Evolutionary conservation across 2,329 filamentous ascomycete species (phyloP).

Genomic region (Cordyceps farinosa): DNA sequence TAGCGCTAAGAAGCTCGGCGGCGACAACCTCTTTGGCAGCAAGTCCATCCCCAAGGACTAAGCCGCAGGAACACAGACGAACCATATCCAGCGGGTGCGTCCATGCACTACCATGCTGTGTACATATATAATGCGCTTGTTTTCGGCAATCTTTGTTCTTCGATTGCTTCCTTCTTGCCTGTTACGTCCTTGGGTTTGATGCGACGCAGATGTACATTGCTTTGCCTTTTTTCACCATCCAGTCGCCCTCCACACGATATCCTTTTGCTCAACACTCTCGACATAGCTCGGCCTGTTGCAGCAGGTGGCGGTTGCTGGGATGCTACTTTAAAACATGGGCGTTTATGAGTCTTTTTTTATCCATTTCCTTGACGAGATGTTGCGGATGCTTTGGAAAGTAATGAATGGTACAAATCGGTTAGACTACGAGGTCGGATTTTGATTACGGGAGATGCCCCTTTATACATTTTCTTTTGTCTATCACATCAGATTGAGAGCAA

Average conservation of each 20-base stretch:
- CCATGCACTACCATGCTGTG: neutral
- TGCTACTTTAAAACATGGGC: neutral
- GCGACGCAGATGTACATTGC: slow-evolving; percentile 7
- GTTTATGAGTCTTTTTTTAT: neutral
- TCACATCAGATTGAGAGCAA: slow-evolving; percentile 15
- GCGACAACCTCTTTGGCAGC: slow-evolving; percentile 41
- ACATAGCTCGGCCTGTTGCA: neutral
- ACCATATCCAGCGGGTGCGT: neutral
- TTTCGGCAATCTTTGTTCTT: neutral
- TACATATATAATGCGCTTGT: slow-evolving; percentile 14
- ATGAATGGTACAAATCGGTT: slow-evolving; percentile 3
- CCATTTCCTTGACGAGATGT: neutral
- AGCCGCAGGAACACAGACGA: neutral
- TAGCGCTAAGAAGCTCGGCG: slow-evolving; percentile 58
- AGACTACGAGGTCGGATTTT: neutral
- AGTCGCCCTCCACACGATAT: neutral
- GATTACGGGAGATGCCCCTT: neutral
- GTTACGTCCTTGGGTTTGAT: slow-evolving; percentile 13
- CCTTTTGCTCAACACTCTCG: neutral
- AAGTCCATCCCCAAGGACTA: slow-evolving; percentile 33
- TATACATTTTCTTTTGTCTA: slow-evolving; percentile 15
- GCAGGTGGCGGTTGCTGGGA: slow-evolving; percentile 1
- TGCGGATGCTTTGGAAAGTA: slow-evolving; percentile 14
- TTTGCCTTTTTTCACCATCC: neutral
- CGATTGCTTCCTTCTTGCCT: neutral